Evolutionary conservation across 805 yeast genomes (phyloP).

Genomic region (Wickerhamomyces pijperi): DNA sequence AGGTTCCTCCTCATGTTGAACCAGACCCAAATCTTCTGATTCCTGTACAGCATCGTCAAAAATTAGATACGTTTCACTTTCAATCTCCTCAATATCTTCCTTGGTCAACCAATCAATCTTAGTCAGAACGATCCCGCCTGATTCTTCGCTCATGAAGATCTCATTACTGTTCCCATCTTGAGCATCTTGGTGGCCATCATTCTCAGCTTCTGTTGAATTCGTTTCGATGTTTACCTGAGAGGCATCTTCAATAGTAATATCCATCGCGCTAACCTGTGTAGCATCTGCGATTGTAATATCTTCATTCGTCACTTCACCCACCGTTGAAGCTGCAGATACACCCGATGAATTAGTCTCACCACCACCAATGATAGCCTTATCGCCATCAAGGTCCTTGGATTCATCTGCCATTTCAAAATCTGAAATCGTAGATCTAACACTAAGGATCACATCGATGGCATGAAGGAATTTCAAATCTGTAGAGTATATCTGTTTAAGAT

Average conservation of each 20-base stretch:
- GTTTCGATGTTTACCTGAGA: conserved; percentile 8
- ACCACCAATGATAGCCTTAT: not conserved
- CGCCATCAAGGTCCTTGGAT: not conserved
- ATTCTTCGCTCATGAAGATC: not conserved
- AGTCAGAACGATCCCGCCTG: conserved; percentile 4
- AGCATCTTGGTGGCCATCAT: not conserved
- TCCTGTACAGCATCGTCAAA: conserved; percentile 2
- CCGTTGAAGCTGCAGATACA: not conserved
- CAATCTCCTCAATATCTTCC: conserved; percentile 11
- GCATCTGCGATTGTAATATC: conserved; percentile 1
- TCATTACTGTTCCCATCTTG: too few relatives aligned
- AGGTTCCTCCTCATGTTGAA: not conserved
- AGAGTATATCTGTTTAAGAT: conserved; percentile 30
- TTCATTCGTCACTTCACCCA: not conserved
- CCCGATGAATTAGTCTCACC: too few relatives aligned
- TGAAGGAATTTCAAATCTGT: conserved; percentile 31
- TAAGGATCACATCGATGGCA: conserved; percentile 23
- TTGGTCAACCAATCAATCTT: conserved; percentile 19
- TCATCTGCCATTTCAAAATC: conserved; percentile 5
- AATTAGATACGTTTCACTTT: conserved; percentile 10
- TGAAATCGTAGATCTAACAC: conserved; percentile 9
- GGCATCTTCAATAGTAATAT: conserved; percentile 10
- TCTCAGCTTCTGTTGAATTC: too few relatives aligned
- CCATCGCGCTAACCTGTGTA: not conserved
- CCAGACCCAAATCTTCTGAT: too few relatives aligned